phyloP scores from a whole-genome alignment of 176 grass and related monocot species.

The Themeda triandra region DNA sequence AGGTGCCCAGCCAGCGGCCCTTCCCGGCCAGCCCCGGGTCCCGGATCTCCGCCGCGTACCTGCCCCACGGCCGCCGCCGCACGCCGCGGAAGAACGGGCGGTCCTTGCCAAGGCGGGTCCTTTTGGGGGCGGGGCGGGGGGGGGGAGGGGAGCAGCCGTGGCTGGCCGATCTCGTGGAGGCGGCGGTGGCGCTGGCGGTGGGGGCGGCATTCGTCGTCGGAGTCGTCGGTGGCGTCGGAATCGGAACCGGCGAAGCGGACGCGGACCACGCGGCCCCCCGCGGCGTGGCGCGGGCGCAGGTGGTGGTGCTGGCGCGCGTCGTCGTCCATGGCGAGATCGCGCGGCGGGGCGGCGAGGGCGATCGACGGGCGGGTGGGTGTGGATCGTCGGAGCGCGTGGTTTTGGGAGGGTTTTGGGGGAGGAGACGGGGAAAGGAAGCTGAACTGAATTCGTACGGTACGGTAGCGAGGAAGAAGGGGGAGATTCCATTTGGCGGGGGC shows the following conservation, averaged over 20 bases:
- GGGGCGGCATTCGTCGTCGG: constrained; percentile 10
- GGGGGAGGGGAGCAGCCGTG: background rate
- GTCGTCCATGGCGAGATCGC: background rate
- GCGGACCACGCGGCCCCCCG: constrained; percentile 26
- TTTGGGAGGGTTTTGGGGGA: constrained; percentile 49
- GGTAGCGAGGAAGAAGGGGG: no score
- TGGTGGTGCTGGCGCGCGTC: background rate
- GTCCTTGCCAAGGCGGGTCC: background rate
- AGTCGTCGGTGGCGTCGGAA: constrained; percentile 61
- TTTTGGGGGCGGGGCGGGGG: background rate
- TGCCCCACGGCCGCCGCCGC: constrained; percentile 50
- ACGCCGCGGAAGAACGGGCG: constrained; percentile 43
- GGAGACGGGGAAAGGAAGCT: no score
- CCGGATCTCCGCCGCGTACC: constrained; percentile 46
- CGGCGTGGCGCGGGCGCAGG: background rate
- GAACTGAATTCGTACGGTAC: no score
- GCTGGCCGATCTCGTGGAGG: background rate
- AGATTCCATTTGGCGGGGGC: no score
- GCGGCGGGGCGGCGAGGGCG: no score
- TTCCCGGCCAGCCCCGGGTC: constrained; percentile 37
- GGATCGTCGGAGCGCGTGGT: background rate
- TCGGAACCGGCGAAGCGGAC: constrained; percentile 52
- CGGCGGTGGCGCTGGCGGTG: background rate
- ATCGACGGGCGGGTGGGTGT: no score
- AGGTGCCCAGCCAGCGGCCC: constrained; percentile 75